A percentile compares a stretch with the other conserved stretches of the same genome.
Evolutionary conservation across 2,329 filamentous ascomycete genomes (phyloP).

Genomic region (Xylariaceae sp.): DNA sequence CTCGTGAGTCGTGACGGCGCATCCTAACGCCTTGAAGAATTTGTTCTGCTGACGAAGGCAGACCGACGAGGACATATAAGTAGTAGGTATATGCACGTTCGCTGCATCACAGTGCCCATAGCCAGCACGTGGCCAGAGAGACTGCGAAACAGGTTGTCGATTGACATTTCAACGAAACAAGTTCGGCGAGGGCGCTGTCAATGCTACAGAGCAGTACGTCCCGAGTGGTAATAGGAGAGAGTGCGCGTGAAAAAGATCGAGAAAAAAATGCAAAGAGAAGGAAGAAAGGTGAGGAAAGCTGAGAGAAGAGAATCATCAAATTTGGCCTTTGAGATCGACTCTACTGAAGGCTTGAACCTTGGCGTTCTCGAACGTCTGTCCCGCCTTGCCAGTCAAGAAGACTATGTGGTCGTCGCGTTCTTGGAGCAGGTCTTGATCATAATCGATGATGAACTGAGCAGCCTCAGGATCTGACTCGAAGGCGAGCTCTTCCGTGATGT

Average conservation of each 20-base stretch:
- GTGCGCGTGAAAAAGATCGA: conserved; percentile 1
- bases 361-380: conserved; percentile 65
- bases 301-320: conserved; percentile 47
- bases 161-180: conserved; percentile 6
- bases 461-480: conserved; percentile 92
- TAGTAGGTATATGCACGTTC: conserved; percentile 3
- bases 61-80: conserved; percentile 19
- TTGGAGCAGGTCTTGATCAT: conserved; percentile 70
- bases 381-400: conserved; percentile 70
- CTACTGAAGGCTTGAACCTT: conserved; percentile 71
- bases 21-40: conserved; percentile 8
- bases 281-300: conserved; percentile 17
- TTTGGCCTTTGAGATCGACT: conserved; percentile 97
- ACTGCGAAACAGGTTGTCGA: conserved; percentile 16
- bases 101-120: conserved; percentile 19
- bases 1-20: conserved; percentile 8
- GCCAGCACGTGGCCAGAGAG: conserved; percentile 17
- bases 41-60: conserved; percentile 5
- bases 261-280: conserved; percentile 16
- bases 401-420: conserved; percentile 68
- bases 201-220: conserved; percentile 12
- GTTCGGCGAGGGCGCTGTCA: not conserved
- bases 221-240: conserved; percentile 9
- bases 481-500: conserved; percentile 90
- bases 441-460: conserved; percentile 80